Base-by-base conservation (phyloP, 2,329 filamentous ascomycete species). In the Neonectria magnoliae region DNA sequence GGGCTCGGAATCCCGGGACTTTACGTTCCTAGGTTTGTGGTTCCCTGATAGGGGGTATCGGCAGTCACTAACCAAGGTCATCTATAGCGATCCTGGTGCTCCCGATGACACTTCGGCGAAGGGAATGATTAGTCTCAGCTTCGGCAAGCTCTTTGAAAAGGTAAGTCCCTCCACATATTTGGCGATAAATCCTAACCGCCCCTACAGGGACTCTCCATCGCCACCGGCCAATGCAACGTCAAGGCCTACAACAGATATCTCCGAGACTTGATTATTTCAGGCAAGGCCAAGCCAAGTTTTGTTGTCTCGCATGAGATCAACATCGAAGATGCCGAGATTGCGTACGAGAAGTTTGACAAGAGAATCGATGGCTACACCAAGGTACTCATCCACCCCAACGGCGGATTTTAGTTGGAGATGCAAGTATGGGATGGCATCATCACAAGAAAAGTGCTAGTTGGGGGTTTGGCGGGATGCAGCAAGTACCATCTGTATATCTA, bases 91-190 rank as follows among this genome's bases (percentile, higher is more conserved):
- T 65, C 89, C 89, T 14, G 88, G 89, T 51, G 89, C 88, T 33
- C 85, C 87, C 2, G 88, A 91, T 65, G 82, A 82, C 57, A 84
- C 87, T 47, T 81, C 84, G 18, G 85, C 83, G n/a, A 88, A 89
- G 70, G 89, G 89, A 0, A 86, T 89, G 81, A 86, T 91, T 58
- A 80, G 87, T 65, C 80, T 91, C 29, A 88, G 85, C 58, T 91
- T 91, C 69, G 88, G 89, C 60, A 91, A 91, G 75, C 79, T 91
- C 0, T 91, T 91, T 69, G 88, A 91, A 69, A 91, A 91, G 82
- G 87, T 84, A 75, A 54, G 70, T 45, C 14, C 10, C 20, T 2
- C 3, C 25, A 10, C 14, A 2, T 1, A 9, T 22, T 14, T 20
- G 2, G n/a, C 4, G 1, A 22, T 41, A 36, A 25, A 18, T 53